Evolutionary conservation across 139 green algal genomes (phyloP).

Genomic region (Picochlorum sp.): DNA sequence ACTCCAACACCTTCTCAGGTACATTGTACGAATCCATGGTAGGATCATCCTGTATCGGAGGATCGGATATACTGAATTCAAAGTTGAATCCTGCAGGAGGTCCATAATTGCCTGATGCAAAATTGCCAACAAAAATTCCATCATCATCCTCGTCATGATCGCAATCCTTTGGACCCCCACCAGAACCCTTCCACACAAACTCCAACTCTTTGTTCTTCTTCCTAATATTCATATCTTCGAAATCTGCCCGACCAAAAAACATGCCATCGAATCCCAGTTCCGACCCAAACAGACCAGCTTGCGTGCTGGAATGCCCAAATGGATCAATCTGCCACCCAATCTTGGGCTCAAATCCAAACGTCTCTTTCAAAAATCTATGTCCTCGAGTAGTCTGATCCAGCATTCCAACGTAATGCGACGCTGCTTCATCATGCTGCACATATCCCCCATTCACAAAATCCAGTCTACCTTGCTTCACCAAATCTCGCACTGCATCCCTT

Average conservation of each 20-base stretch:
- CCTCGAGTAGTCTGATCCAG: conserved; percentile 82
- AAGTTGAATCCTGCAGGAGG: conserved; percentile 68
- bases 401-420: conserved; percentile 71
- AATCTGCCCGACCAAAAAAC: conserved; percentile 80
- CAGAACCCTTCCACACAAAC: conserved; percentile 47
- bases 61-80: conserved; percentile 43
- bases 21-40: conserved; percentile 69
- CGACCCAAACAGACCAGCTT: conserved; percentile 63
- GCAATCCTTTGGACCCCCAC: conserved; percentile 29
- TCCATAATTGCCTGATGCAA: conserved; percentile 60
- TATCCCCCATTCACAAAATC: conserved; percentile 76
- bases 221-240: conserved; percentile 45
- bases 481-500: conserved; percentile 31
- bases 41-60: conserved; percentile 63
- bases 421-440: conserved; percentile 88
- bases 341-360: conserved; percentile 45
- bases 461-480: conserved; percentile 47
- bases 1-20: conserved; percentile 50
- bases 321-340: conserved; percentile 87
- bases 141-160: conserved; percentile 23
- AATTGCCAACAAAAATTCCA: conserved; percentile 52
- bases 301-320: conserved; percentile 81
- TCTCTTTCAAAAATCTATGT: conserved; percentile 60
- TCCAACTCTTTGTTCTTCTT: conserved; percentile 11
- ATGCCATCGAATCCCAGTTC: conserved; percentile 66